Evolutionary conservation across 192 early-diverging fungal species (phyloP), one percentile per base, ranked within the genome.

Genomic region (Spizellomyces sp.): DNA sequence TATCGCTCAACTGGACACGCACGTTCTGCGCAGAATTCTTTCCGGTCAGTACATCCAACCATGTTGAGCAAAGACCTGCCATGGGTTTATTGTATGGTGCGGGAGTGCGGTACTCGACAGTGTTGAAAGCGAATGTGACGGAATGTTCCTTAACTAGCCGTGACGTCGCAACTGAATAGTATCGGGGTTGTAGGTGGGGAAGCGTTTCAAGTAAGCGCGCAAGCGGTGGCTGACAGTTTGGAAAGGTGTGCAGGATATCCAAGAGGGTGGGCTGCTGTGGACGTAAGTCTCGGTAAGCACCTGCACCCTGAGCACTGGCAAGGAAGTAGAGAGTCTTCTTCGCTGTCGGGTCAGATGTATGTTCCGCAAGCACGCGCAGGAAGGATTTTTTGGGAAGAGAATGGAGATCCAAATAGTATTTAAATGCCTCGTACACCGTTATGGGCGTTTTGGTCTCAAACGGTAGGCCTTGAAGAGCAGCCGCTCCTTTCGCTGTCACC

Each of bases 81-180:
- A 85, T 54, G 75, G 83, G 17, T 62, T 79, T 45, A 80, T 75
- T 14, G 81, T 80, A 50, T 76, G 75, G 75, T 45, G 57, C 64
- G 1, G 19, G 17, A 62, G 75, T 74, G 46, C 9, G 48, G 48
- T 77, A 80, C 54, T 91, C 82, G 3, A 94, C 88, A 36, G 95
- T 86, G 74, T 97, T 96, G 77, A 98, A 98, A 4, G 92, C 95
- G 77, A 96, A 88, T 14, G 84, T 81, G 61, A 92, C 78, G 14
- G 76, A 71, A 14, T 52, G 21, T 2, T 73, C 64, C 44, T 84
- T 79, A 47, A 77, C 75, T 58, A 89, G 48, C 0, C 89, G 90
- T 0, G 95, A 91, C 64, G 81, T 87, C 62, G 89, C 85, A 8
- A 96, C 86, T 0, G 95, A 96, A 80, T 97, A 98, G 57, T 90